A percentile compares a stretch with the other conserved stretches of the same genome.
These are phyloP conservation scores for Penstemon newberryi DNA, from an alignment of 257 asterid genomes.

Conservation along the genomic window DNA sequence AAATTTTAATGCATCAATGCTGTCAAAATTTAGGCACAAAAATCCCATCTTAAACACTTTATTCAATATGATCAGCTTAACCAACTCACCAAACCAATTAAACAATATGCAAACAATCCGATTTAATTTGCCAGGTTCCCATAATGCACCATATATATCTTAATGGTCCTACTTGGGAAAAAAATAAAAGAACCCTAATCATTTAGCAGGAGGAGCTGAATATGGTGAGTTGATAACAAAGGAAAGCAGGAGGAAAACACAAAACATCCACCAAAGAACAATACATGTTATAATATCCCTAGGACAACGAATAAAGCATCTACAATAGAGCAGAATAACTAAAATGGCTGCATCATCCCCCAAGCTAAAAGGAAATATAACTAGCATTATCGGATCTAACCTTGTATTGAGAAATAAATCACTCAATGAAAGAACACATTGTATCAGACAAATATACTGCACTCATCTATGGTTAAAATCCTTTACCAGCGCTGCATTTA, in stretches of 20 bases:
- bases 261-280: slow-evolving; percentile 24
- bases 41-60: background rate
- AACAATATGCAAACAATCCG: too few species aligned
- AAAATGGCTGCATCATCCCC: background rate
- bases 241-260: slow-evolving; percentile 15
- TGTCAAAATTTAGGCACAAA: background rate
- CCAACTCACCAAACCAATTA: background rate
- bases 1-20: background rate
- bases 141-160: too few species aligned
- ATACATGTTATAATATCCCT: slow-evolving; percentile 35
- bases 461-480: too few species aligned
- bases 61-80: background rate
- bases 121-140: too few species aligned
- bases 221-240: slow-evolving; percentile 17
- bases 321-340: slow-evolving; percentile 12
- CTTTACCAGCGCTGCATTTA: background rate
- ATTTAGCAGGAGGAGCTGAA: slow-evolving; percentile 8
- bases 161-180: background rate
- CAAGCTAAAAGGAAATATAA: background rate
- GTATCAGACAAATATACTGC: too few species aligned
- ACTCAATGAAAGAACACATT: background rate
- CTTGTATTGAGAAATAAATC: background rate
- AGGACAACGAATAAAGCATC: slow-evolving; percentile 28
- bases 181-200: background rate
- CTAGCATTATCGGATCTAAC: background rate